Evolutionary conservation across 192 early-diverging fungal genomes (phyloP), one percentile per base, ranked within the genome.

Genomic region (Nowakowskiella sp.): DNA sequence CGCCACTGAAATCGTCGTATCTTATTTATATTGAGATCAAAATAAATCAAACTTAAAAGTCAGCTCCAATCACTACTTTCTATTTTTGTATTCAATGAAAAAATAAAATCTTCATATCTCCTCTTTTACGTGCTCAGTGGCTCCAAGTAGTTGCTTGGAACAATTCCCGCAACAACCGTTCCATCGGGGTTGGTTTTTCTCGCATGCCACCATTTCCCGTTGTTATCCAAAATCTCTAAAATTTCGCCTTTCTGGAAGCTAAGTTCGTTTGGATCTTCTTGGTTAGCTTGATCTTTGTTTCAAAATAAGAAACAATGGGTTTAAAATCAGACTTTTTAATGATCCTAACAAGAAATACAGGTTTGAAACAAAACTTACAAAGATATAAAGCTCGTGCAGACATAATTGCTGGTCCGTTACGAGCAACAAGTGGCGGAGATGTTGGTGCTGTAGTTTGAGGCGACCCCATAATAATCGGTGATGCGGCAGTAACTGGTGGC

Each of bases 121-220:
- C n/a, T n/a, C n/a, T n/a, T n/a, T n/a, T n/a, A n/a, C n/a, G n/a
- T n/a, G n/a, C n/a, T n/a, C n/a, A n/a, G n/a, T n/a, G n/a, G 30
- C 32, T 68, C 27, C 31, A 83, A 55, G 49, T 91, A 95, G 69
- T 95, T 95, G 62, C 81, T 84, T 10, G 92, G 92, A 21, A 81
- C 88, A 67, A 95, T 95, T 44, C 92, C 92, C 13, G 85, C 62
- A n/a, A 65, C 29, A 1, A 33, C 44, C 1, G 76, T 65, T 4
- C 89, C 90, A 60, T 91, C 81, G 2, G 36, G 24, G 16, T 36
- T 39, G 21, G 71, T 66, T 65, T 85, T 86, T 52, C 82, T 80
- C 47, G 89, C 91, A 66, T 92, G 85, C 92, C 94, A 97, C 94
- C 94, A 97, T 64, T 97, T 94, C 62, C 94, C 94, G 68, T 85